Evolutionary conservation across 768 basidiomycete species (phyloP).

Genomic region (Leucosporidium creatinivorum): DNA sequence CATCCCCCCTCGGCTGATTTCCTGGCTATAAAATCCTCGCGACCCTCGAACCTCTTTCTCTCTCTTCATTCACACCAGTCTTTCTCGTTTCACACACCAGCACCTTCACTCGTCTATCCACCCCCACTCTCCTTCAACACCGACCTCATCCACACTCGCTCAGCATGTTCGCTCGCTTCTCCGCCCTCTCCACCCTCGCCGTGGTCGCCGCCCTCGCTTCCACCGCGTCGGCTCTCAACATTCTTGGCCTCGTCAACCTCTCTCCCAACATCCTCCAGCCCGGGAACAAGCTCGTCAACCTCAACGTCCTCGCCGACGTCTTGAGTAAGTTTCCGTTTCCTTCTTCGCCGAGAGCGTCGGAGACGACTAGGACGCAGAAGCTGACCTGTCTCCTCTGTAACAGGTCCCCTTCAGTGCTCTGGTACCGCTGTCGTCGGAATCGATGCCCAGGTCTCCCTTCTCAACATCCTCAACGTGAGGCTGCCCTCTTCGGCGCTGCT

Average conservation of each 20-base stretch:
- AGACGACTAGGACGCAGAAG: background rate
- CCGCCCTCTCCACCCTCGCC: background rate
- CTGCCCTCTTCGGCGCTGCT: background rate
- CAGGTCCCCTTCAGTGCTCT: background rate
- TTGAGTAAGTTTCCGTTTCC: background rate
- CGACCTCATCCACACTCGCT: background rate
- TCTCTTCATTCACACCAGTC: background rate
- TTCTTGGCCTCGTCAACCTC: background rate
- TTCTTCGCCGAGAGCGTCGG: background rate
- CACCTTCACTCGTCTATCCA: too few species aligned
- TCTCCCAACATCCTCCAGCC: background rate
- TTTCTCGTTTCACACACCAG: too few species aligned
- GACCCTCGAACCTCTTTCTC: background rate
- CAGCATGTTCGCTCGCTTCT: background rate
- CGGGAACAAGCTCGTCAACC: background rate
- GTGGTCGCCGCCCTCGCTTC: background rate
- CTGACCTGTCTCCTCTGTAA: background rate
- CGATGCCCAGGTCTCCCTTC: background rate
- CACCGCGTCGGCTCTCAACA: background rate
- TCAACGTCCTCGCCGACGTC: background rate
- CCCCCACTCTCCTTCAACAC: background rate
- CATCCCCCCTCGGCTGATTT: too few species aligned
- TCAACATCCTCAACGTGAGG: background rate
- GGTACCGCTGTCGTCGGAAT: background rate
- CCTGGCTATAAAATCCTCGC: background rate